Evolutionary conservation across 176 grass and related monocot genomes (phyloP).

Genomic region (Cenchrus americanus): DNA sequence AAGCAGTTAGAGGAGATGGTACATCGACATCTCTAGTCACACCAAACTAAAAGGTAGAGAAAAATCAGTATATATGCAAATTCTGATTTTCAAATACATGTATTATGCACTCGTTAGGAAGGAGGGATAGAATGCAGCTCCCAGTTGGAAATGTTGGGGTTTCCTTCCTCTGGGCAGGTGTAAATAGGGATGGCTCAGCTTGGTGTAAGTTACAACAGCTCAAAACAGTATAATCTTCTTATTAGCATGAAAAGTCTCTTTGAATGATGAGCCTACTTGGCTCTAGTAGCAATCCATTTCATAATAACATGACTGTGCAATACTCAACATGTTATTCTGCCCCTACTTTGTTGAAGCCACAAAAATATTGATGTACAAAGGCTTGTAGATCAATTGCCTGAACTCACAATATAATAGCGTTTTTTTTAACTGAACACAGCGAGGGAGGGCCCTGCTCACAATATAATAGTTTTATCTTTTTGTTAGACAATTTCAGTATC

Average conservation of each 20-base stretch:
- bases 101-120: neutral
- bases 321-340: neutral
- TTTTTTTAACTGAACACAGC: neutral
- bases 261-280: slow-evolving; percentile 26
- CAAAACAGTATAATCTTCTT: neutral
- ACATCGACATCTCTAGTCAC: neutral
- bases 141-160: neutral
- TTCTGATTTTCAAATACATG: slow-evolving; percentile 4
- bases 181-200: neutral
- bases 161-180: slow-evolving; percentile 9
- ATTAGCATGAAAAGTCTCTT: slow-evolving; percentile 1
- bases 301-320: slow-evolving; percentile 3
- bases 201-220: slow-evolving; percentile 2
- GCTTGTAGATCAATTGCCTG: neutral
- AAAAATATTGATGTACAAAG: neutral
- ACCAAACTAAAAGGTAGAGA: neutral
- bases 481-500: slow-evolving; percentile 1
- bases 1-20: slow-evolving; percentile 6
- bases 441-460: neutral
- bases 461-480: neutral
- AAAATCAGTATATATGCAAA: neutral
- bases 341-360: neutral
- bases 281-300: slow-evolving; percentile 5
- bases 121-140: slow-evolving; percentile 12
- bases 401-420: neutral